Percentiles rank a stretch among this genome's conserved stretches.
Evolutionary conservation across 352 stramenopile genomes (phyloP).

Genomic region (Phytophthora idaei): DNA sequence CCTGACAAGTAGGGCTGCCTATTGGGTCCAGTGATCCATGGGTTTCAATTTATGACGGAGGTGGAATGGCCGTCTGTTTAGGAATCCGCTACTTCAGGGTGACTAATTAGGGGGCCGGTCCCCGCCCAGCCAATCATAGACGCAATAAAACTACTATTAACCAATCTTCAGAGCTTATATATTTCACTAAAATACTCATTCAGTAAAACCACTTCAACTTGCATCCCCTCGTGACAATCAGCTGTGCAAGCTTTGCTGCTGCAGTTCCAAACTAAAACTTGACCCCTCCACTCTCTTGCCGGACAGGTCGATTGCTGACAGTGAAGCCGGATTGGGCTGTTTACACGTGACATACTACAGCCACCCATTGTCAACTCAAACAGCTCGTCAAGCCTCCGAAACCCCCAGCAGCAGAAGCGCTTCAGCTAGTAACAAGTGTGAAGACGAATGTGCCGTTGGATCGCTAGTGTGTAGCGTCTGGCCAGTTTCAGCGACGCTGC

Average conservation of each 20-base stretch:
- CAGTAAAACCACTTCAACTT: too few species aligned
- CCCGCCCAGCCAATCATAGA: conserved; percentile 33
- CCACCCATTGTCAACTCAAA: neutral
- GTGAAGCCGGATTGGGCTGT: neutral
- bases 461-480: neutral
- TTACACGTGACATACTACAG: too few species aligned
- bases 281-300: too few species aligned
- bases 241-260: too few species aligned
- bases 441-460: conserved; percentile 7
- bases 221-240: too few species aligned
- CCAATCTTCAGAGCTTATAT: neutral
- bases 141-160: neutral
- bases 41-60: conserved; percentile 79
- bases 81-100: conserved; percentile 52
- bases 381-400: neutral
- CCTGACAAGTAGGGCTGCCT: conserved; percentile 82
- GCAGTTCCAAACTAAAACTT: too few species aligned
- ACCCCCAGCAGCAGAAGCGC: neutral
- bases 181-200: neutral
- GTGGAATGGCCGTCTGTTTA: conserved; percentile 69
- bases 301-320: too few species aligned
- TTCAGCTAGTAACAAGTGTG: neutral
- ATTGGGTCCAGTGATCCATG: conserved; percentile 53
- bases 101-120: conserved; percentile 54
- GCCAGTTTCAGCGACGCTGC: conserved; percentile 3